Percentiles rank a stretch among this genome's conserved stretches.
Evolutionary conservation across 345 rosid species (phyloP).

Genomic region (Gossypium mustelinum): DNA sequence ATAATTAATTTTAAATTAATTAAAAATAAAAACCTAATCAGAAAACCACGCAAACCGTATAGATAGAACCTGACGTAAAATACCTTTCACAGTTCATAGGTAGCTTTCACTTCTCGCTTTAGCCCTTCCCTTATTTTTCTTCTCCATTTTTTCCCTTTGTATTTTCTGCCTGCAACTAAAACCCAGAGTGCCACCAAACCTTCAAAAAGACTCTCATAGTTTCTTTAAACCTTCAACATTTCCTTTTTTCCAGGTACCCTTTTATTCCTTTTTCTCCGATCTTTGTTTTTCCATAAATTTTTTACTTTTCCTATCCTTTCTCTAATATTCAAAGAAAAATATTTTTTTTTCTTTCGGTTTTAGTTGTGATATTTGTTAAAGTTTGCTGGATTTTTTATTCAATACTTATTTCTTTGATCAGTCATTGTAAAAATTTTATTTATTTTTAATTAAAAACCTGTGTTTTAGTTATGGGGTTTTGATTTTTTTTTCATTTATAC

Average conservation of each 20-base stretch:
- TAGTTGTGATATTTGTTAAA: not conserved
- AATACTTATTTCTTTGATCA: slow-evolving; percentile 14
- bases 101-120: not conserved
- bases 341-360: not conserved
- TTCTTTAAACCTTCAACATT: slow-evolving; percentile 19
- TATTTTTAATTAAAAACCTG: not conserved
- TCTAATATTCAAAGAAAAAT: not conserved
- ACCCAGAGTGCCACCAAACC: not conserved
- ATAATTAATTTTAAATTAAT: too few relatives aligned
- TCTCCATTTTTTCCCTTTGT: not conserved
- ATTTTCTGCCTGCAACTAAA: not conserved
- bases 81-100: too few relatives aligned
- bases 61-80: too few relatives aligned
- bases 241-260: slow-evolving; percentile 23
- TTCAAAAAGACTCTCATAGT: not conserved
- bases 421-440: slow-evolving; percentile 3
- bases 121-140: not conserved
- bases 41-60: too few relatives aligned
- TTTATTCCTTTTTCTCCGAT: slow-evolving; percentile 11
- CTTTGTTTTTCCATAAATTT: not conserved
- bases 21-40: too few relatives aligned
- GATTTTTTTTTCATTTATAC: not conserved
- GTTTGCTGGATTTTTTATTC: not conserved
- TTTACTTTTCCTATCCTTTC: not conserved
- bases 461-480: not conserved